Percentiles rank a stretch among this genome's conserved stretches.
These are phyloP conservation scores for Xylariaceae sp. DNA, from an alignment of 2,329 filamentous ascomycete genomes.

Conservation along the genomic window DNA sequence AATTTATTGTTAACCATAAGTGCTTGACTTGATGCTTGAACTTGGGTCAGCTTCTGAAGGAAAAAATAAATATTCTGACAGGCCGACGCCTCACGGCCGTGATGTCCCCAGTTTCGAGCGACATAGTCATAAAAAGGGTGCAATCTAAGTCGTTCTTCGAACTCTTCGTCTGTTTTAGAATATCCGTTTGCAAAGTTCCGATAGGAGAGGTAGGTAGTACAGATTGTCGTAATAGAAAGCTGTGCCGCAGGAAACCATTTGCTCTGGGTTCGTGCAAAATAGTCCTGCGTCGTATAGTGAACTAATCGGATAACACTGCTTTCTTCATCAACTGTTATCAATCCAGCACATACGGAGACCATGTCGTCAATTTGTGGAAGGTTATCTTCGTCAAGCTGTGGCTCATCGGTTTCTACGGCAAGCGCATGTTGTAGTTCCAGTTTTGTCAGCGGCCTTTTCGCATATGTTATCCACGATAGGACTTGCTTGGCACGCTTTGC, in stretches of 20 bases:
- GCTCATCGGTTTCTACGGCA: conserved; percentile 42
- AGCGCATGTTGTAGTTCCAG: conserved; percentile 52
- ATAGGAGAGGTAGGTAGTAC: conserved; percentile 3
- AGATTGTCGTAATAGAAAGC: neutral
- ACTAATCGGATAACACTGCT: conserved; percentile 49
- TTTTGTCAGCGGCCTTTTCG: conserved; percentile 43
- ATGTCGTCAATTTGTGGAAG: conserved; percentile 44
- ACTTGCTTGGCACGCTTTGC: conserved; percentile 46
- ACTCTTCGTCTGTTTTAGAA: neutral
- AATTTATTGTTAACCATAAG: too few relatives aligned
- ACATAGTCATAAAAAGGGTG: conserved; percentile 9
- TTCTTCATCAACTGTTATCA: conserved; percentile 50
- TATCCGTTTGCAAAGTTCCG: neutral
- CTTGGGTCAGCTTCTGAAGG: too few relatives aligned
- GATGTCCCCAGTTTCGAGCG: conserved; percentile 5
- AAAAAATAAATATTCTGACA: too few relatives aligned
- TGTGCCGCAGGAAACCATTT: conserved; percentile 44
- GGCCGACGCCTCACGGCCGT: too few relatives aligned
- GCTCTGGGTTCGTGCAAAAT: conserved; percentile 43
- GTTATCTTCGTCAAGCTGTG: conserved; percentile 44
- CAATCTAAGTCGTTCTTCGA: neutral
- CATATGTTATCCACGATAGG: conserved; percentile 50
- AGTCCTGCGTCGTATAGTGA: conserved; percentile 55
- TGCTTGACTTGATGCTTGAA: neutral
- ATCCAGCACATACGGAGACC: conserved; percentile 48